phyloP scores from a whole-genome alignment of 2,329 filamentous ascomycete genomes.

The Trichoderma citrinoviride region DNA sequence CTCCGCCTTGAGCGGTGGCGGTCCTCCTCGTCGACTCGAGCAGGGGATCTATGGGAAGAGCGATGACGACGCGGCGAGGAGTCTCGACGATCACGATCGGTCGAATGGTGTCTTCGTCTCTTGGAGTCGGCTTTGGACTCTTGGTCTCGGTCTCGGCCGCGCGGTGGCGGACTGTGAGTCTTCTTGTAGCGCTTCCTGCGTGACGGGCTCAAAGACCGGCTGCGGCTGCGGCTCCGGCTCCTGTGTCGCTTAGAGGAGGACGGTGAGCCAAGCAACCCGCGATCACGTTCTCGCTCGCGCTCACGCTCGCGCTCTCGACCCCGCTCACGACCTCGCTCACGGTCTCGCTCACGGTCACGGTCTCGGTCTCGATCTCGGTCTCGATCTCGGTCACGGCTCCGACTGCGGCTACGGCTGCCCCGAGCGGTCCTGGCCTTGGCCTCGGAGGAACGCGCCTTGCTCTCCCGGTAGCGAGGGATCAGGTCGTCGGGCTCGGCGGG shows the following conservation, averaged over 20 bases:
- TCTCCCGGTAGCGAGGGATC: conserved; percentile 40
- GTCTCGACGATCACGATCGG: conserved; percentile 34
- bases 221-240: conserved; percentile 42
- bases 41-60: conserved; percentile 33
- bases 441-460: conserved; percentile 33
- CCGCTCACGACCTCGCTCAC: conserved; percentile 26
- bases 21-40: conserved; percentile 26
- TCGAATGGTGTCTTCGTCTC: conserved; percentile 35
- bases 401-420: conserved; percentile 33
- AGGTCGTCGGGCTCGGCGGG: conserved; percentile 37
- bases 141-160: conserved; percentile 40
- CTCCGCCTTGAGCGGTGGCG: conserved; percentile 26
- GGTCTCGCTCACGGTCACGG: conserved; percentile 36
- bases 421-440: conserved; percentile 34
- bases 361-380: conserved; percentile 24
- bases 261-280: conserved; percentile 36
- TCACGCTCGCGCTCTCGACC: neutral
- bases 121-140: conserved; percentile 38
- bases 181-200: conserved; percentile 43
- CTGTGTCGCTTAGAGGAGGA: conserved; percentile 43
- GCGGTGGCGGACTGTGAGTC: conserved; percentile 39
- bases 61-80: conserved; percentile 33
- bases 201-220: conserved; percentile 38
- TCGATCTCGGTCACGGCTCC: neutral
- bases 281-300: conserved; percentile 21